Evolutionary conservation across 169 alveolate species (phyloP).

Genomic region (Eimeria praecox): DNA sequence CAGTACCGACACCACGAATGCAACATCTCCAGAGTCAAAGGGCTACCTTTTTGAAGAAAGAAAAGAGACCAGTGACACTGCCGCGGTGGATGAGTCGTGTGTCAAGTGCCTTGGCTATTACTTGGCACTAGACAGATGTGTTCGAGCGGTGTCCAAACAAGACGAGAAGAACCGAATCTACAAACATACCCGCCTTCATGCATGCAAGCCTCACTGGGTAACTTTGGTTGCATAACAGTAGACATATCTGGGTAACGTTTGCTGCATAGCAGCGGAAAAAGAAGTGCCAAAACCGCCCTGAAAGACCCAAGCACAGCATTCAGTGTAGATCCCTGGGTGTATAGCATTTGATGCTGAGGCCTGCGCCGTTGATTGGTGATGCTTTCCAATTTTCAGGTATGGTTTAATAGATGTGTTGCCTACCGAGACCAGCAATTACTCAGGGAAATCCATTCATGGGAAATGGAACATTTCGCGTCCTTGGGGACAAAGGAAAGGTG

Average conservation of each 20-base stretch:
- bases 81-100: conserved; percentile 30
- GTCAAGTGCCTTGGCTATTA: conserved; percentile 69
- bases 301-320: neutral
- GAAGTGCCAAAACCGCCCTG: neutral
- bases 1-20: neutral
- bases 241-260: neutral
- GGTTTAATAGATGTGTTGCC: conserved; percentile 41
- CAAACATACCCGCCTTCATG: conserved; percentile 71
- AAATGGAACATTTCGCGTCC: conserved; percentile 20
- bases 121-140: conserved; percentile 69
- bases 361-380: neutral
- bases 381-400: neutral
- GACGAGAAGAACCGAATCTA: conserved; percentile 65
- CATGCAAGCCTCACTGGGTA: conserved; percentile 75
- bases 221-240: neutral
- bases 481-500: conserved; percentile 43
- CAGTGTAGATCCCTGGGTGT: neutral
- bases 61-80: neutral
- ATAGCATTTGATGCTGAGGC: neutral
- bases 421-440: conserved; percentile 69
- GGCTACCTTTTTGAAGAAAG: neutral
- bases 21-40: neutral
- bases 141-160: conserved; percentile 64
- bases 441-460: conserved; percentile 67
- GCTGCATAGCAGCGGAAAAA: neutral